Conservation (phyloP, 441 rosid species). For the Heliophila coronopifolia region DNA sequence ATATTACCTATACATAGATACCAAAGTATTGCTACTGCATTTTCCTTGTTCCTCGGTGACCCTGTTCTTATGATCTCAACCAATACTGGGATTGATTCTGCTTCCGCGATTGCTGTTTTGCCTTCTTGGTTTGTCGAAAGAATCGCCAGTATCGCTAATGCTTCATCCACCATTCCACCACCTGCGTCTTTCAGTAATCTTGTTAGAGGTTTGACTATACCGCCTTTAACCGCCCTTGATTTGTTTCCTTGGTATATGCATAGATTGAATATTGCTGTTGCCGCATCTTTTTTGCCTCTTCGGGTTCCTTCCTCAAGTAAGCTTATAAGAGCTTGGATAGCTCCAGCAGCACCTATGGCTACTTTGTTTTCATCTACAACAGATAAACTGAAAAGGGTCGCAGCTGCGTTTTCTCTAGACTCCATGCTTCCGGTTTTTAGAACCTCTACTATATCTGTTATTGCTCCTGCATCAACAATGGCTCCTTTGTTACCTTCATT, state of each 20-base stretch:
- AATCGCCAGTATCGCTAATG: slow-evolving; percentile 85
- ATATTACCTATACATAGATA: slow-evolving; percentile 58
- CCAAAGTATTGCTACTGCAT: slow-evolving; percentile 79
- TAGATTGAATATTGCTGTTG: slow-evolving; percentile 87
- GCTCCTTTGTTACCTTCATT: slow-evolving; percentile 83
- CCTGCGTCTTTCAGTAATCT: slow-evolving; percentile 76
- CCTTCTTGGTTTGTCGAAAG: slow-evolving; percentile 91
- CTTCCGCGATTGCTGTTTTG: slow-evolving; percentile 63
- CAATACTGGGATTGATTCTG: slow-evolving; percentile 60
- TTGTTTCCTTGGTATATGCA: slow-evolving; percentile 95
- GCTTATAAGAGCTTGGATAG: slow-evolving; percentile 79
- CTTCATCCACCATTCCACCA: slow-evolving; percentile 96
- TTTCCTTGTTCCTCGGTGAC: slow-evolving; percentile 88
- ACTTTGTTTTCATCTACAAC: slow-evolving; percentile 92
- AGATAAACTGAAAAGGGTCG: slow-evolving; percentile 91
- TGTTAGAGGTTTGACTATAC: slow-evolving; percentile 70
- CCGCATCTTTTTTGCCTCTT: slow-evolving; percentile 94
- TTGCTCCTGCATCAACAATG: slow-evolving; percentile 88
- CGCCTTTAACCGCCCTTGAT: slow-evolving; percentile 88
- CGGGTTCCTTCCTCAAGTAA: slow-evolving; percentile 82
- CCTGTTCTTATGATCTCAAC: slow-evolving; percentile 78
- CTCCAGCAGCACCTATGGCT: slow-evolving; percentile 93
- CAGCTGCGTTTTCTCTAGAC: slow-evolving; percentile 97
- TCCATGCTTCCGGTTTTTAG: slow-evolving; percentile 88
- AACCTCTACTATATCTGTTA: slow-evolving; percentile 83